phyloP scores from a whole-genome alignment of 306 rosid species.

The Cucurbita argyrosperma region DNA sequence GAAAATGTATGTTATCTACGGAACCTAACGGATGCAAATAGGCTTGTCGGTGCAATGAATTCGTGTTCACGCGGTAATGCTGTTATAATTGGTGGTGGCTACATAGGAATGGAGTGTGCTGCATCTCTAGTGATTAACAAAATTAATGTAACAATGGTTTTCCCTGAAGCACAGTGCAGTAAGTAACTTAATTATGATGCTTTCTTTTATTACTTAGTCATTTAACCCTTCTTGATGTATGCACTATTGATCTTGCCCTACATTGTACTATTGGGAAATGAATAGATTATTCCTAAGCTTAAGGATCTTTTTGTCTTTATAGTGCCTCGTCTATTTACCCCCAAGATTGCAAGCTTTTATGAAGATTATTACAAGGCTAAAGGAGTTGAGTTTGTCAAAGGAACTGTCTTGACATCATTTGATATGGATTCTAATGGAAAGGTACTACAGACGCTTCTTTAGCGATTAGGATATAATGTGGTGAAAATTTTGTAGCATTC shows the following conservation, averaged over 20 bases:
- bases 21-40: slow-evolving; percentile 69
- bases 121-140: slow-evolving; percentile 90
- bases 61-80: slow-evolving; percentile 72
- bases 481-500: neutral
- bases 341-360: slow-evolving; percentile 76
- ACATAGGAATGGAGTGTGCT: slow-evolving; percentile 97
- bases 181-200: slow-evolving; percentile 17
- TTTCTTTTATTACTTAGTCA: neutral
- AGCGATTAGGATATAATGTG: neutral
- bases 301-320: slow-evolving; percentile 9
- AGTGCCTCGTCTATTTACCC: slow-evolving; percentile 96
- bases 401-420: slow-evolving; percentile 80
- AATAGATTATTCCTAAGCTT: neutral
- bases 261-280: neutral
- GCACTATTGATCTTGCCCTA: neutral
- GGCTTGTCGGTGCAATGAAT: slow-evolving; percentile 44
- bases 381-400: slow-evolving; percentile 78
- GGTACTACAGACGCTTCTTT: slow-evolving; percentile 20
- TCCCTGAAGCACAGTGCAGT: slow-evolving; percentile 99
- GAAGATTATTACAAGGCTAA: slow-evolving; percentile 73
- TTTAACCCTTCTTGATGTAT: neutral
- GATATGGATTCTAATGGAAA: slow-evolving; percentile 59
- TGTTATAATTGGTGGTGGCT: slow-evolving; percentile 96
- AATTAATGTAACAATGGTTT: slow-evolving; percentile 79
- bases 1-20: slow-evolving; percentile 86